Percentiles rank a stretch among this genome's conserved stretches.
These are phyloP conservation scores for Angomonas ambiguus DNA, from an alignment of 208 protist genomes.

Conservation along the genomic window DNA sequence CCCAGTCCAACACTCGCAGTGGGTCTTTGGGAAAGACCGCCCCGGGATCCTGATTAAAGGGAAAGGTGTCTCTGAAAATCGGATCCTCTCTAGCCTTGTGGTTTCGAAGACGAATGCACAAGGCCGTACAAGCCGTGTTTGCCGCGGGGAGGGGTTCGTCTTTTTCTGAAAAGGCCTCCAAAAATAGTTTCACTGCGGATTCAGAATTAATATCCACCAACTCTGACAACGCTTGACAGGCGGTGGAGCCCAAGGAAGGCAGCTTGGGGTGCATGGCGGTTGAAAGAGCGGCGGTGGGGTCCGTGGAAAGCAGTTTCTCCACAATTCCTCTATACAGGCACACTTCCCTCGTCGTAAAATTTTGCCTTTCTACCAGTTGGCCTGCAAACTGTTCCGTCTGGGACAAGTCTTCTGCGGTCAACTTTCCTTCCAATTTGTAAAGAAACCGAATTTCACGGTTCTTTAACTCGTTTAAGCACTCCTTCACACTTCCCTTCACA, in stretches of 20 bases:
- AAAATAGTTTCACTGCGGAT: conserved; percentile 39
- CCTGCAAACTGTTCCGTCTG: conserved; percentile 21
- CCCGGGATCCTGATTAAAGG: conserved; percentile 53
- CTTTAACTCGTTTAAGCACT: conserved; percentile 23
- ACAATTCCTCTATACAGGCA: conserved; percentile 52
- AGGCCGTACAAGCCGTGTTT: conserved; percentile 61
- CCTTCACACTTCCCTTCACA: conserved; percentile 26
- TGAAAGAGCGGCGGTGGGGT: conserved; percentile 38
- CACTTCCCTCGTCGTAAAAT: conserved; percentile 16
- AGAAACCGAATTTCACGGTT: conserved; percentile 44
- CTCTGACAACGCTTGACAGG: conserved; percentile 29
- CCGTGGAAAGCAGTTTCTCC: conserved; percentile 33
- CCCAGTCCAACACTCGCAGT: conserved; percentile 43
- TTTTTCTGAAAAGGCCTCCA: conserved; percentile 45
- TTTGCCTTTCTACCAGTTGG: conserved; percentile 11
- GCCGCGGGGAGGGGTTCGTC: conserved; percentile 38
- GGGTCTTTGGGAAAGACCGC: conserved; percentile 55
- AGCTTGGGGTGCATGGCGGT: conserved; percentile 49
- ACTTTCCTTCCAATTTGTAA: conserved; percentile 32
- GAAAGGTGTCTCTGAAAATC: conserved; percentile 2
- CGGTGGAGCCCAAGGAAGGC: conserved; percentile 31
- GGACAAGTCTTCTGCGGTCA: conserved; percentile 27
- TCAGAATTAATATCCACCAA: conserved; percentile 45
- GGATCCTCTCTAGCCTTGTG: not conserved
- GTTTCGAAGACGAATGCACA: conserved; percentile 38